These are phyloP conservation scores for Ramalina peruviana DNA, from an alignment of 495 filamentous ascomycete genomes.

Conservation along the genomic window DNA sequence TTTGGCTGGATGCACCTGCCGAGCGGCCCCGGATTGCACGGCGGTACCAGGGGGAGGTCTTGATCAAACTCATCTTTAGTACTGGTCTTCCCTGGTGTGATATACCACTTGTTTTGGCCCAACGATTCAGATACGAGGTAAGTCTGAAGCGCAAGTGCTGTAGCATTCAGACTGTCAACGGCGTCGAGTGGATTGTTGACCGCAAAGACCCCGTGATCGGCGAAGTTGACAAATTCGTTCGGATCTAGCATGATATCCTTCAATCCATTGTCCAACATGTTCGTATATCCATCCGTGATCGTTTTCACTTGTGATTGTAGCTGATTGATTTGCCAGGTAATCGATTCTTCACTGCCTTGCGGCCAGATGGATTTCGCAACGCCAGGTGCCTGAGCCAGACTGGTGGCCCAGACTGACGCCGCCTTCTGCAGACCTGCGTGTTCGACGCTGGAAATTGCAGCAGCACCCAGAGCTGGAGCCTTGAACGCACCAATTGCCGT, in stretches of 20 bases:
- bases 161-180: not conserved
- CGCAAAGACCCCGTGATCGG: not conserved
- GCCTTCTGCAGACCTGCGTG: not conserved
- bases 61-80: conserved; percentile 3
- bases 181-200: not conserved
- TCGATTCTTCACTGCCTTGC: not conserved
- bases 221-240: conserved; percentile 1
- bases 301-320: not conserved
- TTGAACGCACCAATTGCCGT: not conserved
- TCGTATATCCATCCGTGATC: not conserved
- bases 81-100: not conserved
- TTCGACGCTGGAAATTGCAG: not conserved
- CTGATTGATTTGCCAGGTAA: conserved; percentile 2
- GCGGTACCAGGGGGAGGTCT: not conserved
- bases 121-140: not conserved
- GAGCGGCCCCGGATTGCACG: not conserved
- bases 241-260: conserved; percentile 4
- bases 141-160: conserved; percentile 1
- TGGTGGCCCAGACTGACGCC: not conserved
- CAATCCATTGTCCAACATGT: not conserved
- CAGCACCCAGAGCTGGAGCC: conserved; percentile 4
- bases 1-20: not conserved
- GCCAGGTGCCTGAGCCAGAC: conserved; percentile 4
- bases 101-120: conserved; percentile 6
- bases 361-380: conserved; percentile 8